Evolutionary conservation across 805 yeast genomes (phyloP).

Genomic region (Barnettozyma pratensis): DNA sequence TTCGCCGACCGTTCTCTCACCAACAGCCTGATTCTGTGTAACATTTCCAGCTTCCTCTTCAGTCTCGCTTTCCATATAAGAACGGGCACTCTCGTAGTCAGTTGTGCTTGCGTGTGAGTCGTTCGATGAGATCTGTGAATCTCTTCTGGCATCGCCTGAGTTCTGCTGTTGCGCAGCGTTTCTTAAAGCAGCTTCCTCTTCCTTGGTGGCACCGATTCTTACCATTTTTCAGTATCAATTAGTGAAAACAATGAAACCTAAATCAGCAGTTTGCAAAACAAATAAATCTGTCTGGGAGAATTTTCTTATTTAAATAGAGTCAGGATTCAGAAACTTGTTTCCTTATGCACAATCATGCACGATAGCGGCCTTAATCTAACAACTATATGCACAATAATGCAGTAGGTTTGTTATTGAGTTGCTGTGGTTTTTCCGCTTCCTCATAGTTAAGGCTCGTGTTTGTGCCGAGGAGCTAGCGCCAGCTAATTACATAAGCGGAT

Average conservation of each 20-base stretch:
- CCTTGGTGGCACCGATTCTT: constrained; percentile 11
- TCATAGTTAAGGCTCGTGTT: no score
- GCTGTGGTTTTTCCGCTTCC: no score
- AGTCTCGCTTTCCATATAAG: constrained; percentile 6
- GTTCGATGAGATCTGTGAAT: constrained; percentile 1
- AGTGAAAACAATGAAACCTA: no score
- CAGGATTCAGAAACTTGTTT: neutral
- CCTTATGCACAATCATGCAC: neutral
- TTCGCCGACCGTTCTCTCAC: neutral
- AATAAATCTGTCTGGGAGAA: neutral
- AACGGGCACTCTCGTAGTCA: constrained; percentile 23
- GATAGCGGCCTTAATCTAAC: no score
- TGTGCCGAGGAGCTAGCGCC: no score
- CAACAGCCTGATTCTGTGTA: neutral
- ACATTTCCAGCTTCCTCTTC: neutral
- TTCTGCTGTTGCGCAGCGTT: constrained; percentile 4
- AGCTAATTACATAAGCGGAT: no score
- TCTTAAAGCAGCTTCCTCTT: constrained; percentile 18
- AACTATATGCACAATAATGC: no score
- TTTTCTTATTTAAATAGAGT: neutral
- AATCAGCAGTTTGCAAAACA: neutral
- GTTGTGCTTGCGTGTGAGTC: constrained; percentile 11
- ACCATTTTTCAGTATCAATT: no score
- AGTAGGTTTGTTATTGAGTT: no score
- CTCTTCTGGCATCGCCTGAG: neutral